phyloP scores from a whole-genome alignment of 2,329 filamentous ascomycete species.

The Aspergillus costaricaensis region DNA sequence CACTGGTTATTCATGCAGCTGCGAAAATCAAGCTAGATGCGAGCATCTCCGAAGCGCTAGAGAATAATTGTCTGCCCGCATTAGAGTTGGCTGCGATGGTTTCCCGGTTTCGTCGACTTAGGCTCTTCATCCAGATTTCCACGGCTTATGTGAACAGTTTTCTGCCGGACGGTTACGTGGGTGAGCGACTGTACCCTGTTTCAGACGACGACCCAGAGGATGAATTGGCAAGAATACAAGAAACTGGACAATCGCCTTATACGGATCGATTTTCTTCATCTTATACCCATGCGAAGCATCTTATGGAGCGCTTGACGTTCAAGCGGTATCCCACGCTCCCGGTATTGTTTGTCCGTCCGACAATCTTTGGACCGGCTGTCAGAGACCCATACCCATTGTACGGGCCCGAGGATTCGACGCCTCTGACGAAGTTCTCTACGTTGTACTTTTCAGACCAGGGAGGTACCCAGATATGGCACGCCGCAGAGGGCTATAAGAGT shows the following conservation, averaged over 20 bases:
- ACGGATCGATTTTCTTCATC: slow-evolving; percentile 29
- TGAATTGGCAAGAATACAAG: slow-evolving; percentile 28
- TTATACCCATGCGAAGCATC: slow-evolving; percentile 35
- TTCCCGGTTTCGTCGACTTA: slow-evolving; percentile 29
- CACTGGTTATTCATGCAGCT: slow-evolving; percentile 35
- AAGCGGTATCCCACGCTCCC: slow-evolving; percentile 31
- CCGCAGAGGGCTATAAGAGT: slow-evolving; percentile 29
- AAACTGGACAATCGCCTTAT: slow-evolving; percentile 19
- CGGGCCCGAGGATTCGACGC: slow-evolving; percentile 34
- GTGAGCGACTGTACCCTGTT: slow-evolving; percentile 29
- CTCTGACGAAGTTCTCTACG: slow-evolving; percentile 33
- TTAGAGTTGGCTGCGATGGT: slow-evolving; percentile 32
- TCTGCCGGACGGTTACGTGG: slow-evolving; percentile 31
- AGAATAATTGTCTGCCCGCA: slow-evolving; percentile 36
- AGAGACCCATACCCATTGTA: slow-evolving; percentile 34
- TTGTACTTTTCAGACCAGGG: slow-evolving; percentile 28
- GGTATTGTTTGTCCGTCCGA: slow-evolving; percentile 32
- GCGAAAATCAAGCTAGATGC: slow-evolving; percentile 36
- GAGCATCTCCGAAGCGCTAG: slow-evolving; percentile 28
- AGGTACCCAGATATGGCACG: slow-evolving; percentile 33
- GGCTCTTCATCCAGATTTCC: slow-evolving; percentile 33
- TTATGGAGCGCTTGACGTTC: slow-evolving; percentile 34
- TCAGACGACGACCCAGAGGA: slow-evolving; percentile 30
- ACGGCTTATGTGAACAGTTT: slow-evolving; percentile 37
- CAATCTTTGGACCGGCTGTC: slow-evolving; percentile 34